Base-by-base conservation (phyloP, 2,329 filamentous ascomycete species). In the Hypoxylon sp. region DNA sequence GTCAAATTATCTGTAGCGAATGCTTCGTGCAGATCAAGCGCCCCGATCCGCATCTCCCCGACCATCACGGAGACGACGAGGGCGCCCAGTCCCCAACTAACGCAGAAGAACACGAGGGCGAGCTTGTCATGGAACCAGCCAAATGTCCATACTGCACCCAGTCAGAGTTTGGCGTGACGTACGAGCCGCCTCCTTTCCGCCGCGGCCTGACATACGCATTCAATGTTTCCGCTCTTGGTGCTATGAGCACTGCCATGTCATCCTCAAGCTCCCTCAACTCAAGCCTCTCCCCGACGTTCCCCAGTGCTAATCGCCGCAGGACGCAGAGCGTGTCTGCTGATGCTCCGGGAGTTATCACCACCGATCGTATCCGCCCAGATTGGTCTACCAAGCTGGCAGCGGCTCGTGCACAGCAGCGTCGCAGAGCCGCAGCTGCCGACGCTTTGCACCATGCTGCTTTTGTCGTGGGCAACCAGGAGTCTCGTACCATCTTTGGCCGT, bases 1-100 rank as follows among this genome's bases (percentile, higher is more conserved):
- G 97, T 68, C 95, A 99, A 73, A 83, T 90, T 4, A 98, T 99
- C 62, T 99, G 95, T 77, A 98, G 93, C 37, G 95, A 99, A 77
- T 99, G 95, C 74, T 99, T 99, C 70, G 95, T 99, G 3, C 95
- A 99, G 74, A 99, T 99, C 70, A 93, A 92, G 73, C 82, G 90
- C 49, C 88, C 89, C 2, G 89, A 92, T 69, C 90, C 90, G 8
- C 90, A 93, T 72, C 84, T 87, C 35, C 89, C 89, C 3, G 90
- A 92, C 75, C 88, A 90, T 70, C 73, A 83, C 56, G 82, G 80
- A n/a, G 78, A 83, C 45, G 69, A 71, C 56, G 52, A 64, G 24
- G 66, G 55, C 31, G 57, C 62, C n/a, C 55, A 66, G 38, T 45
- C 64, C 6, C 67, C 66, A 11, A 67, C 73, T n/a, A 76, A 73